These are phyloP conservation scores for Bruguiera sexangula DNA, from an alignment of 345 rosid species.

Conservation along the genomic window DNA sequence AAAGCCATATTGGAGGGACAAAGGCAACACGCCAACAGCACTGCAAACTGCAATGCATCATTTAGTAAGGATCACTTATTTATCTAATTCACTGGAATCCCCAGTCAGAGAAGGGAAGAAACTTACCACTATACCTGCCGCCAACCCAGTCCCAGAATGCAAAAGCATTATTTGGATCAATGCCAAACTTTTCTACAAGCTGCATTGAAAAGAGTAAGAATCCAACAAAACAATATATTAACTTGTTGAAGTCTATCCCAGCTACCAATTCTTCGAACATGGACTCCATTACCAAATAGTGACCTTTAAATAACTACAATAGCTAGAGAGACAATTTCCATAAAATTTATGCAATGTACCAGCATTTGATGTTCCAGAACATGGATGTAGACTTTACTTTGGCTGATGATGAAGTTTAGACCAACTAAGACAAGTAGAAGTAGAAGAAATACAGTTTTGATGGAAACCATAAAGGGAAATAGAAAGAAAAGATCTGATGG, in stretches of 20 bases:
- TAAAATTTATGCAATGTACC: no score
- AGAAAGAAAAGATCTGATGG: no score
- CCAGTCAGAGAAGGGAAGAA: slow-evolving; percentile 12
- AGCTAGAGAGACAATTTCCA: no score
- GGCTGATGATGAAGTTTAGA: no score
- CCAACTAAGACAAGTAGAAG: no score
- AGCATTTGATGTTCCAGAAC: no score
- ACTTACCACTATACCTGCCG: slow-evolving; percentile 88
- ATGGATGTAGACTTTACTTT: no score
- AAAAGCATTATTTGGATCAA: slow-evolving; percentile 95
- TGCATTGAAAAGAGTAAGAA: slow-evolving; percentile 27
- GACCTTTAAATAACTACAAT: no score
- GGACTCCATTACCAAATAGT: no score
- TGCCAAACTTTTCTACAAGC: slow-evolving; percentile 95
- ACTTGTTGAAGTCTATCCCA: not conserved
- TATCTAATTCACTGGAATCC: slow-evolving; percentile 12
- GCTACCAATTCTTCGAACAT: not conserved
- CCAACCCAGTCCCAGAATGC: slow-evolving; percentile 99
- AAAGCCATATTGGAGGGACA: slow-evolving; percentile 93
- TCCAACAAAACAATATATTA: not conserved
- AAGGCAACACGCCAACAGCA: slow-evolving; percentile 95
- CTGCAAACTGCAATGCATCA: slow-evolving; percentile 75
- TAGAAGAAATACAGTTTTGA: no score
- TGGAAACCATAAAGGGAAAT: no score
- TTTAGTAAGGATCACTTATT: slow-evolving; percentile 19